phyloP scores from a whole-genome alignment of 345 rosid genomes.

The Jatropha curcas region DNA sequence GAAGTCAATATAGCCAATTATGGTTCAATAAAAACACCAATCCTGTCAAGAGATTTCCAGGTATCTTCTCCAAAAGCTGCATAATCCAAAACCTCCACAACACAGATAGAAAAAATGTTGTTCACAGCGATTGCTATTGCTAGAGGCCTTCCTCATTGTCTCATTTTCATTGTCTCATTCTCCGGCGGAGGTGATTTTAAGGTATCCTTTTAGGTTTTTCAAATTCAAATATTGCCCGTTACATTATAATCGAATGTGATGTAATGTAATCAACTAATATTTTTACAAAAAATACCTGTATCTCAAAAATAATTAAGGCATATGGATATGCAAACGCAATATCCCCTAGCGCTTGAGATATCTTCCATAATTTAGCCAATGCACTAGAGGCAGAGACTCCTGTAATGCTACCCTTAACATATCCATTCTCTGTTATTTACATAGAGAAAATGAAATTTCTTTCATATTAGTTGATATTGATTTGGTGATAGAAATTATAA shows the following conservation, averaged over 20 bases:
- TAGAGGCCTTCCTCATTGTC: conserved; percentile 52
- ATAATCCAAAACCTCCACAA: conserved; percentile 51
- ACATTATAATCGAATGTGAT: too few species aligned
- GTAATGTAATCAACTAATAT: too few species aligned
- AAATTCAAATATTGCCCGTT: neutral
- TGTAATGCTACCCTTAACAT: conserved; percentile 32
- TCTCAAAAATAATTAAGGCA: conserved; percentile 32
- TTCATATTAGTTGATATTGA: too few species aligned
- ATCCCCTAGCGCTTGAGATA: conserved; percentile 48
- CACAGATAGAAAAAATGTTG: conserved; percentile 44
- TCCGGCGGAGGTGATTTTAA: conserved; percentile 48
- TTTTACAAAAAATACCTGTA: conserved; percentile 13
- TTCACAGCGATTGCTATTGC: conserved; percentile 24
- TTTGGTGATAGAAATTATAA: neutral
- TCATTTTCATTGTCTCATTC: conserved; percentile 40
- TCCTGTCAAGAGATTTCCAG: conserved; percentile 56
- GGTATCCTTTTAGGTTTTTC: conserved; percentile 11
- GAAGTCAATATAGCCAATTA: conserved; percentile 54
- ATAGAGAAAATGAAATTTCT: neutral
- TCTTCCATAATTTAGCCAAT: conserved; percentile 36
- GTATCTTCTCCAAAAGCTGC: conserved; percentile 55
- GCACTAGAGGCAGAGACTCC: conserved; percentile 33
- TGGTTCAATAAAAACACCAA: conserved; percentile 52
- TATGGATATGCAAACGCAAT: conserved; percentile 50
- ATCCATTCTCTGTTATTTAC: conserved; percentile 41